Percentiles rank a stretch among this genome's conserved stretches.
phyloP scores from a whole-genome alignment of 352 stramenopile genomes.

The Phytophthora rubi region DNA sequence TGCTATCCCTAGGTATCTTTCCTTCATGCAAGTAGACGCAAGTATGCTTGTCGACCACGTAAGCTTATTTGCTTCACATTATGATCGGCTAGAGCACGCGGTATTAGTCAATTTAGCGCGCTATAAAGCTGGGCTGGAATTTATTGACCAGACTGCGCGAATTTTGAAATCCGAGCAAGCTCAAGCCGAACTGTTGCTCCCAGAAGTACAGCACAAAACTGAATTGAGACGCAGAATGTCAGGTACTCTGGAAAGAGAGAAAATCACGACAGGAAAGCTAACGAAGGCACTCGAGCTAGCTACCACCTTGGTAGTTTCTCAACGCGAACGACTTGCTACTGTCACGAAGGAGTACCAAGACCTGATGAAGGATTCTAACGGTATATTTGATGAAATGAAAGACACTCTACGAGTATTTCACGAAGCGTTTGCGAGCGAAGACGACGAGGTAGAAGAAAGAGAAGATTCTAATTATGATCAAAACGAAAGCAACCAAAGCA shows the following conservation, averaged over 20 bases:
- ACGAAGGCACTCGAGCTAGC: slow-evolving; percentile 55
- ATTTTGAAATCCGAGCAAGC: slow-evolving; percentile 54
- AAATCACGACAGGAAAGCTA: slow-evolving; percentile 57
- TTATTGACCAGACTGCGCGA: slow-evolving; percentile 62
- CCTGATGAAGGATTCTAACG: slow-evolving; percentile 46
- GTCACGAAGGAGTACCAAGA: slow-evolving; percentile 64
- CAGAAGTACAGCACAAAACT: slow-evolving; percentile 55
- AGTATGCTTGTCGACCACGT: slow-evolving; percentile 71
- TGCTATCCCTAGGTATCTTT: slow-evolving; percentile 9
- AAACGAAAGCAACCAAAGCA: not conserved
- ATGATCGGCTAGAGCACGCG: slow-evolving; percentile 33
- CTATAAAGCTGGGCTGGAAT: slow-evolving; percentile 48
- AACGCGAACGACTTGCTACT: slow-evolving; percentile 45
- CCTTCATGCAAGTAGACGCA: slow-evolving; percentile 36
- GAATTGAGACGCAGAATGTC: slow-evolving; percentile 62
- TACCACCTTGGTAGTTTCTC: slow-evolving; percentile 37
- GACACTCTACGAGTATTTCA: slow-evolving; percentile 36
- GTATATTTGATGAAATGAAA: slow-evolving; percentile 37
- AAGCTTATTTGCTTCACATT: slow-evolving; percentile 44
- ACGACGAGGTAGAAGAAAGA: slow-evolving; percentile 5
- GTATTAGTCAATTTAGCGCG: slow-evolving; percentile 42
- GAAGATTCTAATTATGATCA: not conserved
- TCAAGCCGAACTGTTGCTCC: slow-evolving; percentile 56
- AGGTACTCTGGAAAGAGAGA: slow-evolving; percentile 64
- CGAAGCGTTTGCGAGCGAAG: slow-evolving; percentile 36